These are phyloP conservation scores for Stereum hirsutum DNA, from an alignment of 1,284 basidiomycete species.

Conservation along the genomic window DNA sequence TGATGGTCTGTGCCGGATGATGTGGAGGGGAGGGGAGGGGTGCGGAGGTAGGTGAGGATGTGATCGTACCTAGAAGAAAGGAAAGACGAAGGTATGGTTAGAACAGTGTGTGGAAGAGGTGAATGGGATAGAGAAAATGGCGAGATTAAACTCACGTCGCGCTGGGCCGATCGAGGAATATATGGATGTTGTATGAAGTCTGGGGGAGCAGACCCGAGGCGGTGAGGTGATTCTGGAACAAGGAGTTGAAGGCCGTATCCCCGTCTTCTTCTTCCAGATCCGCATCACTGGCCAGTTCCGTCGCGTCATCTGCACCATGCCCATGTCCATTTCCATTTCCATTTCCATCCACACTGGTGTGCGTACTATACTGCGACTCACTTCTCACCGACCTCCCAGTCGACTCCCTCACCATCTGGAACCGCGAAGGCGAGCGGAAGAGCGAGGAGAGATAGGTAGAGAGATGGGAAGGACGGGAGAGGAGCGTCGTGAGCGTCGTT, in stretches of 20 bases:
- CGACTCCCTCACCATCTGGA: no score
- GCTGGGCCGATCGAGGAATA: conserved; percentile 77
- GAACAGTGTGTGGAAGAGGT: neutral
- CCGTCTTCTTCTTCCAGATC: no score
- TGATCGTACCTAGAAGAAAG: conserved; percentile 46
- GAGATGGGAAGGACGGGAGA: conserved; percentile 57
- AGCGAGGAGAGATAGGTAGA: conserved; percentile 38
- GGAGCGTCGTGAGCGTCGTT: conserved; percentile 56
- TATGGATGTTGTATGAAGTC: conserved; percentile 40
- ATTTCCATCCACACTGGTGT: no score
- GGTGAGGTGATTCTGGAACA: conserved; percentile 51
- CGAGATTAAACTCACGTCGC: conserved; percentile 47
- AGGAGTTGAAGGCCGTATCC: conserved; percentile 31
- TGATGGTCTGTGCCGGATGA: conserved; percentile 20
- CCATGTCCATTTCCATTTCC: no score
- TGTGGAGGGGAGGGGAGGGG: conserved; percentile 31
- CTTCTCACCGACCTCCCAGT: no score
- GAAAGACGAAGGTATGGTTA: conserved; percentile 1
- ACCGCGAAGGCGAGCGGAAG: conserved; percentile 14
- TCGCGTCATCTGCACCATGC: no score
- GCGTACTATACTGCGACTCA: no score
- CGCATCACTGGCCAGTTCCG: no score
- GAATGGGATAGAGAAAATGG: no score
- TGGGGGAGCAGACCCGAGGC: conserved; percentile 45
- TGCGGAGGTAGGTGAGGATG: conserved; percentile 61